Evolutionary conservation across 148 eudicot species (phyloP).

Genomic region (Pharnaceum exiguum): DNA sequence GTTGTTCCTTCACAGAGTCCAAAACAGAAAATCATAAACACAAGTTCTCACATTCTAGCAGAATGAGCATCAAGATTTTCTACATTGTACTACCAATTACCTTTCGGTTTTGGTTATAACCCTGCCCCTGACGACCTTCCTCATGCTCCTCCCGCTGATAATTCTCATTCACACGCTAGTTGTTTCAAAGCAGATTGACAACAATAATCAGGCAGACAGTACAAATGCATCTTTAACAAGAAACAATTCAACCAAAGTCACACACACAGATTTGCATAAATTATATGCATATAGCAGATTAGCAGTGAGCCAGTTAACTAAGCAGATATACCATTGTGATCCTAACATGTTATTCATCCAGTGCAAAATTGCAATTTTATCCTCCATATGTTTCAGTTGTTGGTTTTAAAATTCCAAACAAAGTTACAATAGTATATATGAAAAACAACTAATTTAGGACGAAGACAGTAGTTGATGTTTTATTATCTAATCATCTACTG

Average conservation of each 20-base stretch:
- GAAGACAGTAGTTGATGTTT: too few species aligned
- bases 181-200: not conserved
- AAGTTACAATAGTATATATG: too few species aligned
- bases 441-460: too few species aligned
- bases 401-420: too few species aligned
- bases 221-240: not conserved
- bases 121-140: slow-evolving; percentile 19
- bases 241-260: not conserved
- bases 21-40: not conserved
- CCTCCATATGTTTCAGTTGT: too few species aligned
- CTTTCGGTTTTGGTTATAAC: slow-evolving; percentile 29
- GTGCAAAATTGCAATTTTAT: too few species aligned
- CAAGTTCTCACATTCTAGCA: not conserved
- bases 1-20: slow-evolving; percentile 33
- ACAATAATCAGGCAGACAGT: not conserved
- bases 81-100: too few species aligned
- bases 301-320: not conserved
- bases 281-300: not conserved
- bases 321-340: too few species aligned
- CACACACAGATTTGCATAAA: not conserved
- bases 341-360: too few species aligned
- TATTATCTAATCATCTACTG: too few species aligned
- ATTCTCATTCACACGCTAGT: slow-evolving; percentile 32
- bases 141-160: slow-evolving; percentile 28
- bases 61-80: not conserved